Percentiles rank a stretch among this genome's conserved stretches.
These are phyloP conservation scores for Wallacemonas sp. DNA, from an alignment of 208 protist genomes.

Conservation along the genomic window DNA sequence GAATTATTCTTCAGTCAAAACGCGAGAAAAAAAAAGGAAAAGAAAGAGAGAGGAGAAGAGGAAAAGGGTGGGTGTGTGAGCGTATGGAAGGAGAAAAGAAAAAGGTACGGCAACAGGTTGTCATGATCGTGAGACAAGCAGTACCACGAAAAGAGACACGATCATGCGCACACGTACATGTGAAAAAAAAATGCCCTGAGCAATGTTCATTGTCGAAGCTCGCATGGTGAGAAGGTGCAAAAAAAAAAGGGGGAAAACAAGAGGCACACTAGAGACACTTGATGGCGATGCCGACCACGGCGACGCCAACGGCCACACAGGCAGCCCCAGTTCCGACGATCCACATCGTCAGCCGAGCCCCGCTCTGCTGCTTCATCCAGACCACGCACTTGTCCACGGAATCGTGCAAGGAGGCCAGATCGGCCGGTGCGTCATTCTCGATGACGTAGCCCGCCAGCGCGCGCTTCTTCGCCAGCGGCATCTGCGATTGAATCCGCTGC, in stretches of 20 bases:
- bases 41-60: no score
- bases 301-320: slow-evolving; percentile 13
- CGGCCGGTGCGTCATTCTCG: slow-evolving; percentile 57
- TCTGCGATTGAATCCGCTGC: slow-evolving; percentile 72
- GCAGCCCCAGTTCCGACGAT: slow-evolving; percentile 24
- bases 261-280: not conserved
- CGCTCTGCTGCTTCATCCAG: slow-evolving; percentile 69
- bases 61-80: no score
- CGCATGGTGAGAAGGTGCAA: no score
- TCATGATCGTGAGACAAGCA: no score
- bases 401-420: slow-evolving; percentile 31
- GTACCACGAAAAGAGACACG: no score
- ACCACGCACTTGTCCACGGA: slow-evolving; percentile 41
- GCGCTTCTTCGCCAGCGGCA: slow-evolving; percentile 74
- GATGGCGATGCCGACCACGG: slow-evolving; percentile 7
- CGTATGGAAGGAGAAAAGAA: no score
- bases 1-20: not conserved
- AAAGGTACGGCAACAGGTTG: no score
- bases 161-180: no score
- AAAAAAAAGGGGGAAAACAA: slow-evolving; percentile 6
- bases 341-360: slow-evolving; percentile 34
- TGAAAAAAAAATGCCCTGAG: no score
- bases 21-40: no score
- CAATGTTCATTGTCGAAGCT: no score
- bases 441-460: slow-evolving; percentile 71